phyloP scores from a whole-genome alignment of 306 rosid species.

The Cucurbita pepo region DNA sequence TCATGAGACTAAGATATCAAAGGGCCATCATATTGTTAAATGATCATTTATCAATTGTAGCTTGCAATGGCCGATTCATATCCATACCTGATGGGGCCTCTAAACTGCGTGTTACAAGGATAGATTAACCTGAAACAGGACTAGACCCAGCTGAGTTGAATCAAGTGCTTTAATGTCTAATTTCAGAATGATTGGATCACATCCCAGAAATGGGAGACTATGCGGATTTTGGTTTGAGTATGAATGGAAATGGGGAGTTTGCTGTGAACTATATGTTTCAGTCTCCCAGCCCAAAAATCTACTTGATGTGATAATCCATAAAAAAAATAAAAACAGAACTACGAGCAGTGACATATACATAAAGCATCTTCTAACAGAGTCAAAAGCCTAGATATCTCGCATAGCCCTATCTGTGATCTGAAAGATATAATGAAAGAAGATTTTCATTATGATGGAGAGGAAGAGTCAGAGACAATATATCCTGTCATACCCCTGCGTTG shows the following conservation, averaged over 20 bases:
- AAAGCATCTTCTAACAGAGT: not conserved
- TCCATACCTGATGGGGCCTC: not conserved
- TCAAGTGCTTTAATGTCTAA: constrained; percentile 36
- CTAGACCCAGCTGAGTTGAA: constrained; percentile 57
- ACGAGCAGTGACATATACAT: constrained; percentile 52
- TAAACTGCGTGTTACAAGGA: constrained; percentile 14
- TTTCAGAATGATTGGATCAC: constrained; percentile 21
- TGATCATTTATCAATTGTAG: constrained; percentile 9
- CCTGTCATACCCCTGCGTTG: constrained; percentile 45
- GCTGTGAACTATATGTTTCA: constrained; percentile 16
- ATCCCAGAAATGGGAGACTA: constrained; percentile 44
- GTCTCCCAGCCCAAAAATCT: constrained; percentile 6
- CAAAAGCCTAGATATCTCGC: not conserved
- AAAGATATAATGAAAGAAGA: constrained; percentile 35
- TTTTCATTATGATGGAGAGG: constrained; percentile 52
- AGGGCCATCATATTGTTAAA: constrained; percentile 43
- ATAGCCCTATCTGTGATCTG: constrained; percentile 13
- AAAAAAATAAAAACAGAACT: not conserved
- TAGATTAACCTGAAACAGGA: constrained; percentile 60
- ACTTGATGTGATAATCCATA: constrained; percentile 9
- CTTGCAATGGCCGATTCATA: not conserved
- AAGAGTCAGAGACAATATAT: constrained; percentile 36
- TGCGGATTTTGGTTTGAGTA: constrained; percentile 3
- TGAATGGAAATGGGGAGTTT: constrained; percentile 5
- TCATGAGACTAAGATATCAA: constrained; percentile 26